These are phyloP conservation scores for Pythium oligandrum DNA, from an alignment of 352 stramenopile genomes.

Conservation along the genomic window DNA sequence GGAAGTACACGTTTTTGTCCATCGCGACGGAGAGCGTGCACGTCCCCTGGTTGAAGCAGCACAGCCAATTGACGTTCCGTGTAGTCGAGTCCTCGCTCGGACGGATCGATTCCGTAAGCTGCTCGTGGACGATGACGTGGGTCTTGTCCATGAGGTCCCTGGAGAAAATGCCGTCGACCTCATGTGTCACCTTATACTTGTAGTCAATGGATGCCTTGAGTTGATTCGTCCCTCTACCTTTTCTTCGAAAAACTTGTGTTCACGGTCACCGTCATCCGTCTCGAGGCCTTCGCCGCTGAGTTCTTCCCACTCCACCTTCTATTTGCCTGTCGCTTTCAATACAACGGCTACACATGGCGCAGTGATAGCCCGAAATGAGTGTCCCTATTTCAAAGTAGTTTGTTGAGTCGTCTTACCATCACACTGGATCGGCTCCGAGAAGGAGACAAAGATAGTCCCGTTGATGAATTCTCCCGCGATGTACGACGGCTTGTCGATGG, in stretches of 20 bases:
- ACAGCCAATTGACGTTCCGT: constrained; percentile 50
- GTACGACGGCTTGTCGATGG: constrained; percentile 36
- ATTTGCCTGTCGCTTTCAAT: constrained; percentile 44
- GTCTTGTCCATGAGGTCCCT: constrained; percentile 62
- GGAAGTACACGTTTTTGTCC: constrained; percentile 73
- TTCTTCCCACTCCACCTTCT: constrained; percentile 48
- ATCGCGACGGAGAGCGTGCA: constrained; percentile 53
- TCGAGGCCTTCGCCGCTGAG: constrained; percentile 24
- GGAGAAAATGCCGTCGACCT: constrained; percentile 51
- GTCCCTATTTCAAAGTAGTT: too few species aligned
- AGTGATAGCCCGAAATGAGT: too few species aligned
- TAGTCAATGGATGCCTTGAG: too few species aligned
- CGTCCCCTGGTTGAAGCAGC: constrained; percentile 54
- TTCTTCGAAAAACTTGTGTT: constrained; percentile 8
- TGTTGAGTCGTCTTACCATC: constrained; percentile 22
- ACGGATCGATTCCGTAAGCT: constrained; percentile 35
- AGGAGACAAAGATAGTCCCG: constrained; percentile 37
- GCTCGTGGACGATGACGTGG: constrained; percentile 51
- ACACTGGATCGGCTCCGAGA: constrained; percentile 43
- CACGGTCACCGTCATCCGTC: constrained; percentile 22
- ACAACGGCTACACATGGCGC: constrained; percentile 28
- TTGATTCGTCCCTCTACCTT: too few species aligned
- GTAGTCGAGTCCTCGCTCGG: constrained; percentile 51
- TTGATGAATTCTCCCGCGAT: constrained; percentile 40
- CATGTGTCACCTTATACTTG: constrained; percentile 69